Evolutionary conservation across 495 filamentous ascomycete genomes (phyloP).

Genomic region (Filosporella fistucella): DNA sequence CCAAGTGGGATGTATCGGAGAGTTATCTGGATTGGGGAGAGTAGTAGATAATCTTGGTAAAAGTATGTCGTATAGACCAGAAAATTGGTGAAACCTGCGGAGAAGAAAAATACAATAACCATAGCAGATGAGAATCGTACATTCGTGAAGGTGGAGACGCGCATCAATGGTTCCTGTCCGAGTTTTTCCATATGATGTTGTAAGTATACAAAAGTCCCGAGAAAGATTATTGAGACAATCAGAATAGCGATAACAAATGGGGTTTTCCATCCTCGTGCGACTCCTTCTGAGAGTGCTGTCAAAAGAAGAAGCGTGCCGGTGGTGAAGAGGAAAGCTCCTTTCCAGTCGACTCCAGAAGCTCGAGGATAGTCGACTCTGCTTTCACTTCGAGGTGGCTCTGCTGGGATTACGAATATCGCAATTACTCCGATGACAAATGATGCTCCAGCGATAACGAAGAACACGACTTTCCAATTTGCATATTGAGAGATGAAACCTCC

Average conservation of each 20-base stretch:
- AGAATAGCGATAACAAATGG: constrained; percentile 63
- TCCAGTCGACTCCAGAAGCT: constrained; percentile 52
- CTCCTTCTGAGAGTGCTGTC: constrained; percentile 61
- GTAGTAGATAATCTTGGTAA: constrained; percentile 55
- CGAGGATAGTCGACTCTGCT: constrained; percentile 20
- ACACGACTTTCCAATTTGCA: constrained; percentile 58
- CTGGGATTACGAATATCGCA: constrained; percentile 62
- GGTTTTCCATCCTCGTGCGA: constrained; percentile 62
- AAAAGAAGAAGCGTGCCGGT: constrained; percentile 55
- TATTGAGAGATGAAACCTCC: constrained; percentile 49
- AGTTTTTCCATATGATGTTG: constrained; percentile 52
- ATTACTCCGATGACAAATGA: constrained; percentile 54
- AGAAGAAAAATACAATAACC: constrained; percentile 55
- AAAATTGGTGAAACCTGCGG: constrained; percentile 54
- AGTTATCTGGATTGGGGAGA: constrained; percentile 49
- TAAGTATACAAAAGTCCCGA: constrained; percentile 59
- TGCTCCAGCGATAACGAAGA: constrained; percentile 60
- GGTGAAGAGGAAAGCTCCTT: constrained; percentile 61
- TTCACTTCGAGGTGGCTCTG: constrained; percentile 37
- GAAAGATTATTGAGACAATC: constrained; percentile 53
- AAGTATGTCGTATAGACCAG: constrained; percentile 56
- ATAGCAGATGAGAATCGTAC: constrained; percentile 52
- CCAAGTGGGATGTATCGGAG: constrained; percentile 59
- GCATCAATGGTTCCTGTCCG: constrained; percentile 48
- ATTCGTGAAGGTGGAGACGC: constrained; percentile 50